Percentiles rank a stretch among this genome's conserved stretches.
phyloP scores from a whole-genome alignment of 768 basidiomycete genomes.

The Pleurotus eryngii region DNA sequence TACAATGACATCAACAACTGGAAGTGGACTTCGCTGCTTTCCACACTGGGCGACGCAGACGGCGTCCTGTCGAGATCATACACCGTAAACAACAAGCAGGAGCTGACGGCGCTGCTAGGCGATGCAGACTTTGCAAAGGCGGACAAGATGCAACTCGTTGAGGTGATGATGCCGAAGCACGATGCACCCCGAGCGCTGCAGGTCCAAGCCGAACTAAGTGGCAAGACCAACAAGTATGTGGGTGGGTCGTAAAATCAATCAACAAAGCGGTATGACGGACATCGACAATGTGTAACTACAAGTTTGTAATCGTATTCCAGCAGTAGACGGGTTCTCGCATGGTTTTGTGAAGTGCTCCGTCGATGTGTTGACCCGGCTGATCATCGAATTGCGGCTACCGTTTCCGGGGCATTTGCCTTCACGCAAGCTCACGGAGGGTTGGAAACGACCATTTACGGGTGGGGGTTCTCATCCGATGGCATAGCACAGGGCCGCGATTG shows the following conservation, averaged over 20 bases:
- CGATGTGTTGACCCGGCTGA: no score
- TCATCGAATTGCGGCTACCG: no score
- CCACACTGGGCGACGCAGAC: conserved; percentile 51
- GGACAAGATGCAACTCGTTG: conserved; percentile 73
- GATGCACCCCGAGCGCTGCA: conserved; percentile 71
- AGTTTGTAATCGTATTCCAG: no score
- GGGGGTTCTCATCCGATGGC: no score
- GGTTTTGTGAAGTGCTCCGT: no score
- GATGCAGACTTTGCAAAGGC: conserved; percentile 58
- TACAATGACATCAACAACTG: conserved; percentile 89
- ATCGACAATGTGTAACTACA: no score
- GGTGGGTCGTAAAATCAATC: neutral
- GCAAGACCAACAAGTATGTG: conserved; percentile 45
- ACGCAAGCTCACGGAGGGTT: no score
- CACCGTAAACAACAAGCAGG: conserved; percentile 61
- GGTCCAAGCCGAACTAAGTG: conserved; percentile 52
- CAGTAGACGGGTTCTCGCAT: no score
- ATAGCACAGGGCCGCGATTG: neutral
- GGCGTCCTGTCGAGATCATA: conserved; percentile 55
- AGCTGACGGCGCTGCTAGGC: conserved; percentile 66
- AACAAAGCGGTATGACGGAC: no score
- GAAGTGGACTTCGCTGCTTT: conserved; percentile 68
- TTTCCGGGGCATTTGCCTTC: no score
- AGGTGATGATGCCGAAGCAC: conserved; percentile 68
- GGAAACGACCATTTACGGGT: no score